Conservation (phyloP, 2,329 filamentous ascomycete genomes). For the Bertia moriformis region DNA sequence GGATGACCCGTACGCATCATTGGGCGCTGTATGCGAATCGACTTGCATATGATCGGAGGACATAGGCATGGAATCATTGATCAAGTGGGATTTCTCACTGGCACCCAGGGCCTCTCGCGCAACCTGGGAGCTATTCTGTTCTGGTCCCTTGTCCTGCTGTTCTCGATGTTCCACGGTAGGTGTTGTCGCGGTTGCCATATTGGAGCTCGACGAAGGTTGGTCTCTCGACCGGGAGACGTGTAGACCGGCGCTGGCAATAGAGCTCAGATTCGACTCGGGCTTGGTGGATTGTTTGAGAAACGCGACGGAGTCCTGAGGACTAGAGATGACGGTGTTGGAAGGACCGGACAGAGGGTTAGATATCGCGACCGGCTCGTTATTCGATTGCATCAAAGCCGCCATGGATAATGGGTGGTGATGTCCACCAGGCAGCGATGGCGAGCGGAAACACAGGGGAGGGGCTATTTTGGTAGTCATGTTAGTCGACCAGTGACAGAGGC, state of each 20-base stretch:
- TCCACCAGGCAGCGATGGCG: constrained; percentile 13
- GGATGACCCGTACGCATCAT: neutral
- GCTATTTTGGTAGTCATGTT: neutral
- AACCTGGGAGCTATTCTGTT: neutral
- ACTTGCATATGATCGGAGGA: neutral
- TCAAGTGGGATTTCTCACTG: neutral
- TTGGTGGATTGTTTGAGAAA: constrained; percentile 17
- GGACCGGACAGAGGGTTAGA: constrained; percentile 16
- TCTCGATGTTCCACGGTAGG: too few relatives aligned
- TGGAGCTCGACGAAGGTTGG: neutral
- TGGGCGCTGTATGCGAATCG: neutral
- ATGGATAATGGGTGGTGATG: constrained; percentile 17
- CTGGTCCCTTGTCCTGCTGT: too few relatives aligned
- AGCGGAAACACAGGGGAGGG: constrained; percentile 8
- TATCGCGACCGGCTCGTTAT: constrained; percentile 20
- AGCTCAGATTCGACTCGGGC: constrained; percentile 18
- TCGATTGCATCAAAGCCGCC: constrained; percentile 24
- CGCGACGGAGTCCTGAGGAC: constrained; percentile 13
- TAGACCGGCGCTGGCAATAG: constrained; percentile 23
- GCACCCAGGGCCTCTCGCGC: neutral
- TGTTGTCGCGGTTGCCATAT: neutral
- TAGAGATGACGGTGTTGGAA: constrained; percentile 13
- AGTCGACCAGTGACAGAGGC: too few relatives aligned
- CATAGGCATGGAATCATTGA: neutral
- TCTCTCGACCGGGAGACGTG: constrained; percentile 13